These are phyloP conservation scores for Sporothrix pallida DNA, from an alignment of 2,329 filamentous ascomycete genomes.

Conservation along the genomic window DNA sequence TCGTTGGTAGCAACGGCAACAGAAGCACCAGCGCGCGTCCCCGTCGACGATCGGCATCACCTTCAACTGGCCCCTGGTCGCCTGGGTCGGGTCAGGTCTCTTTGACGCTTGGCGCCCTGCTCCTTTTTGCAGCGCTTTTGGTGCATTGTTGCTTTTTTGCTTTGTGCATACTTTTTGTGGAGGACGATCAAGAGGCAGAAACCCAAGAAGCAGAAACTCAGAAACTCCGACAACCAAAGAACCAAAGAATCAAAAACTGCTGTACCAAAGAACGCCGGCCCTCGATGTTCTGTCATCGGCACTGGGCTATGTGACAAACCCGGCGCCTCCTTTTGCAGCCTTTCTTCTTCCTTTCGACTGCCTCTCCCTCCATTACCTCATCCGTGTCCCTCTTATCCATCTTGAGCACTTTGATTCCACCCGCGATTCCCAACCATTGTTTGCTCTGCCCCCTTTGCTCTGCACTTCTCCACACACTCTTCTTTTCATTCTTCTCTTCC, in stretches of 20 bases:
- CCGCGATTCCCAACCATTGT: conserved; percentile 13
- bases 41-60: conserved; percentile 22
- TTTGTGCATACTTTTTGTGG: conserved; percentile 39
- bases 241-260: background rate
- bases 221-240: conserved; percentile 20
- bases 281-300: conserved; percentile 29
- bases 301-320: conserved; percentile 36
- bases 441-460: conserved; percentile 13
- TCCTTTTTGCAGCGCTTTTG: background rate
- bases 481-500: background rate
- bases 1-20: background rate
- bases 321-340: conserved; percentile 23
- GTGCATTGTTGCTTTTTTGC: background rate
- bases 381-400: conserved; percentile 16
- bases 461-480: conserved; percentile 9
- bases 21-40: background rate
- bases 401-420: conserved; percentile 20
- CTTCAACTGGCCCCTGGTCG: background rate
- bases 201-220: conserved; percentile 38
- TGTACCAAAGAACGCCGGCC: conserved; percentile 19
- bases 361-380: conserved; percentile 9
- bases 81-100: background rate
- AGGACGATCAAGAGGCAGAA: conserved; percentile 43
- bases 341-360: conserved; percentile 16
- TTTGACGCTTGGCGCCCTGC: conserved; percentile 31